Evolutionary conservation across 768 basidiomycete genomes (phyloP).

Genomic region (Leucocoprinus birnbaumii): DNA sequence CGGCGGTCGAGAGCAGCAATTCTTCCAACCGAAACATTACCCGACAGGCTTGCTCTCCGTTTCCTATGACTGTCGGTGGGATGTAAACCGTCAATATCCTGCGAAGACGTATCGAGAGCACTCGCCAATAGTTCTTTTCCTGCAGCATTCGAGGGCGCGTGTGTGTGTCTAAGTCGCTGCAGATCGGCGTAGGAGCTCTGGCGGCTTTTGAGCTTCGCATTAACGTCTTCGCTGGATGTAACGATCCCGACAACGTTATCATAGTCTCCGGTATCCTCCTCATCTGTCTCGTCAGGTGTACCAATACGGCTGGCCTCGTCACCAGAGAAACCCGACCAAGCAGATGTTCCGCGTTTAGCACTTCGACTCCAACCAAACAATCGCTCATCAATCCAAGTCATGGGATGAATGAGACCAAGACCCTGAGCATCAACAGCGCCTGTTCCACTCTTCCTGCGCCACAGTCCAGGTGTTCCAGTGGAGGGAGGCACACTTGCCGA

Average conservation of each 20-base stretch:
- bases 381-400: conserved; percentile 94
- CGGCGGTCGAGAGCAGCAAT: conserved; percentile 56
- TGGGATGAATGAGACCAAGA: conserved; percentile 82
- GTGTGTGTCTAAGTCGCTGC: conserved; percentile 54
- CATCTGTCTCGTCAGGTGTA: conserved; percentile 79
- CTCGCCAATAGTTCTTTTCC: conserved; percentile 11
- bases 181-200: conserved; percentile 82
- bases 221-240: conserved; percentile 43
- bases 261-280: conserved; percentile 88
- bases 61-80: conserved; percentile 44
- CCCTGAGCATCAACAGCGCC: conserved; percentile 87
- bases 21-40: conserved; percentile 58
- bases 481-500: conserved; percentile 86
- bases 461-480: conserved; percentile 66
- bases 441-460: conserved; percentile 76
- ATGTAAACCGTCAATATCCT: conserved; percentile 40
- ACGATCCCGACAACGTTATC: conserved; percentile 81
- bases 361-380: conserved; percentile 90
- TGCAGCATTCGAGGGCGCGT: conserved; percentile 16
- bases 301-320: conserved; percentile 61
- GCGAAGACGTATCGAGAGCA: conserved; percentile 15
- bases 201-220: conserved; percentile 51
- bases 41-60: conserved; percentile 62
- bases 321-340: conserved; percentile 65
- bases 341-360: conserved; percentile 75